Conservation (phyloP, 1,284 basidiomycete species). For the Rhodotorula sp. region DNA sequence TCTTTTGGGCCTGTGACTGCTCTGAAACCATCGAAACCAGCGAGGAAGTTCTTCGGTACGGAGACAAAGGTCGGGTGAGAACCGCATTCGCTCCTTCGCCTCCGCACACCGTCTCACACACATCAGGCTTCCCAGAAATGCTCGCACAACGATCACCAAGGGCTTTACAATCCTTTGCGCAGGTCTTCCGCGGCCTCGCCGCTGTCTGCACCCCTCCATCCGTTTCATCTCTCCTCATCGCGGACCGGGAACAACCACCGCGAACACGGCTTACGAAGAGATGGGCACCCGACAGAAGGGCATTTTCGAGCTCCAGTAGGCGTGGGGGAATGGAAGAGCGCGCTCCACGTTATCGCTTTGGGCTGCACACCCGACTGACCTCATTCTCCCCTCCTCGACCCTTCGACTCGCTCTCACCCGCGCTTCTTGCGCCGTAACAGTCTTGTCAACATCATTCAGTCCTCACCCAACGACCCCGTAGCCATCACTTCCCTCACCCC, state of each 20-base stretch:
- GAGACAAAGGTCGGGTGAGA: background rate
- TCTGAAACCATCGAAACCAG: no score
- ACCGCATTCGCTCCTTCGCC: no score
- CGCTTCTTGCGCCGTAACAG: conserved; percentile 5
- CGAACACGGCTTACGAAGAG: rapidly evolving
- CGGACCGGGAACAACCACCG: background rate
- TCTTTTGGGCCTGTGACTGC: no score
- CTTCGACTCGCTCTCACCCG: background rate
- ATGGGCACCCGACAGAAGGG: background rate
- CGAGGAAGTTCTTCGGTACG: background rate
- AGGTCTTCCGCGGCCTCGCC: background rate
- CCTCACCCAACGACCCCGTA: conserved; percentile 33
- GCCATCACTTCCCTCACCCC: conserved; percentile 36
- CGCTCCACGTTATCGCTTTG: background rate
- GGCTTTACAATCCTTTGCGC: no score
- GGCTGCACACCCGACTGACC: background rate
- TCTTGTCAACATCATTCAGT: conserved; percentile 41
- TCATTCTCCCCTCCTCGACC: background rate
- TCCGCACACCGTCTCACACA: no score
- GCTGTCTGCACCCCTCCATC: background rate
- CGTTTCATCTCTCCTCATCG: background rate
- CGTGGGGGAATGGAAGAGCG: background rate
- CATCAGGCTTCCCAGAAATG: no score
- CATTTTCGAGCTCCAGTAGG: background rate
- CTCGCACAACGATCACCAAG: background rate